Conservation (phyloP, 805 yeast genomes). For the Lipomyces japonicus region DNA sequence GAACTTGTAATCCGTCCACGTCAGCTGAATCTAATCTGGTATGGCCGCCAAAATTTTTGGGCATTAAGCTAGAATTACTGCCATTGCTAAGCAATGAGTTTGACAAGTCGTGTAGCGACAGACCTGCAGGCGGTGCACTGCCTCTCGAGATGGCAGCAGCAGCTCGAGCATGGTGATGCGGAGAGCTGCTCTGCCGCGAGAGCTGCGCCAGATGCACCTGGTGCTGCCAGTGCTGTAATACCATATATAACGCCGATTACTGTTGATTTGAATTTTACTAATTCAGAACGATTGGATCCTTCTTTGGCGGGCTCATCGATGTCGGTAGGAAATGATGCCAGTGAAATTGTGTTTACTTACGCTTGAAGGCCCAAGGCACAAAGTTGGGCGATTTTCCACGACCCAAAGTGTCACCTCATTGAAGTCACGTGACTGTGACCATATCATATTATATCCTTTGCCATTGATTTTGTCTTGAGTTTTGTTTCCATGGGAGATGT, state of each 20-base stretch:
- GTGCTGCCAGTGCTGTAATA: conserved; percentile 58
- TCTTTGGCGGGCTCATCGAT: no score
- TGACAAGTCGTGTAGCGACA: conserved; percentile 29
- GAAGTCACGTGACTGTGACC: no score
- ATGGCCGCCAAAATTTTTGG: conserved; percentile 32
- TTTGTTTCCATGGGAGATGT: no score
- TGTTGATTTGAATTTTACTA: no score
- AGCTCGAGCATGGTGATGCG: conserved; percentile 80
- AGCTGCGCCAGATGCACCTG: conserved; percentile 69
- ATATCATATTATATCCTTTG: no score
- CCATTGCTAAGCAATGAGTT: conserved; percentile 38
- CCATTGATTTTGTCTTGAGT: no score
- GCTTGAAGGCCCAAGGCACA: no score
- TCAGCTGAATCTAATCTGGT: conserved; percentile 34
- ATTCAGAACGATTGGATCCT: no score
- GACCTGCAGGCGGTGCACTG: conserved; percentile 33
- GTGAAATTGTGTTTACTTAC: no score
- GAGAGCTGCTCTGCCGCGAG: conserved; percentile 62
- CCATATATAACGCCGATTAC: conserved; percentile 7
- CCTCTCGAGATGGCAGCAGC: conserved; percentile 65
- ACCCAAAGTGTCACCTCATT: no score
- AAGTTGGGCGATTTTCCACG: no score
- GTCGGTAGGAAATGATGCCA: no score
- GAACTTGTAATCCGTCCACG: conserved; percentile 31
- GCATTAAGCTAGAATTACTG: not conserved